Base-by-base conservation (phyloP, 176 grass and related monocot genomes). In the Hyparrhenia diplandra region DNA sequence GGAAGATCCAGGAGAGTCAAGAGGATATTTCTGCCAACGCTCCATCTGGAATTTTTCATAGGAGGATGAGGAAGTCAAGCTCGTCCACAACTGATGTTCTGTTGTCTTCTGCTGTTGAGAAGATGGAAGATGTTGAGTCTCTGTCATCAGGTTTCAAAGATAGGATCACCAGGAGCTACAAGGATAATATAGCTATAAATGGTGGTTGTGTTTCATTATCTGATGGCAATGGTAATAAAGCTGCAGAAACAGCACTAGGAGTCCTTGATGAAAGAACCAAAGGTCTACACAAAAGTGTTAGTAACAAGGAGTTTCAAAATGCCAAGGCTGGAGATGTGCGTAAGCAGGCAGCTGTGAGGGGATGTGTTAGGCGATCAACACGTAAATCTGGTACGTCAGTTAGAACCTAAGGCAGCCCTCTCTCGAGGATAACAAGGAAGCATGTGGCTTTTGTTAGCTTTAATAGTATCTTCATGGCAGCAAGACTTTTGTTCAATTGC, bases 21-120 rank as follows among this genome's bases (percentile, higher is more conserved):
- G 58, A 77, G 25, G 13, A 24, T 77, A 10, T 8, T 34, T 27
- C 61, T 78, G 57, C 31, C 35, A 66, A 43, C 58, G 37, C 16
- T 47, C 27, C 35, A 4, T 55, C 18, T 65, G 75, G 46, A 76
- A 54, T 66, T 75, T 76, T 52, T 74, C 29, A 35, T 62, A 83
- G 78, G 59, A 88, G 69, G 31, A 80, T n/a, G 2, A 76, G 74
- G 75, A 77, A 62, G 25, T 66, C 52, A 8, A 40, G 12, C 4
- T 81, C 64, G 18, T 28, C 30, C 4, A 1, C 42, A 9, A 58
- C 69, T 21, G 7, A 25, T 57, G 80, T 61, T 28, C 13, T 47
- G 9, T 57, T 17, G 40, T 72, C 64, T 17, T 12, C 82, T 36
- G 57, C 76, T 76, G 57, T 80, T 37, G 36, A 37, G 36, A 37